Evolutionary conservation across 1,284 basidiomycete species (phyloP), one percentile per base, ranked within the genome.

Genomic region (Irpex sp.): DNA sequence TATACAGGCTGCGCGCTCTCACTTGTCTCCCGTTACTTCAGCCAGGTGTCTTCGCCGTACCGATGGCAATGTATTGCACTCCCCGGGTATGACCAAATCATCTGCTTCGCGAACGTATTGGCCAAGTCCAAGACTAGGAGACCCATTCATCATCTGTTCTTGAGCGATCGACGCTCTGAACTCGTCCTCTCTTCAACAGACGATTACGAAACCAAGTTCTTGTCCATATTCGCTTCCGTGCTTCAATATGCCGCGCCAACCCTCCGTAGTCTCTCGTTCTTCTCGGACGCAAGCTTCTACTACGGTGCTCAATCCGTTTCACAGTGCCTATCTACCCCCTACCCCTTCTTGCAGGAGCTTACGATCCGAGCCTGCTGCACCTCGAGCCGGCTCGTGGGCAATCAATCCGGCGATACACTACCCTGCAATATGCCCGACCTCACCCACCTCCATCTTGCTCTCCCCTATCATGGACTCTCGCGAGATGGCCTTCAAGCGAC

Each of bases 361-460:
- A 72, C 73, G n/a, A 62, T 74, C 40, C 72, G 72, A 11, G 70
- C 69, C 9, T 69, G 70, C 36, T 73, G 70, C 40, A 69, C 68
- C 5, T 64, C 66, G 3, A 19, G 60, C 26, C 64, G 67, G 54
- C 57, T 68, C 26, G 57, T 60, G 17, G 60, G 58, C 21, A 34
- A 51, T 8, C 44, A 52, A 31, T 7, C 49, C 15, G 61, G 49
- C 15, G 54, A 52, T 15, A n/a, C 26, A n/a, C 52, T 21, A 5
- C 54, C 8, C 34, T 51, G 19, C 37, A 38, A 44, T 55, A 58
- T 63, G 55, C 57, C 72, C 55, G 60, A 55, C 4, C 66, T 75
- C 3, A 62, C 63, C 13, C 68, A 68, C 4, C 66, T 75, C 15
- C 74, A 75, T 60, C 64, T 75, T 38, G 72, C 70, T 2, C 69